Conservation (phyloP, 345 rosid genomes). For the Noccaea bulbosa region DNA sequence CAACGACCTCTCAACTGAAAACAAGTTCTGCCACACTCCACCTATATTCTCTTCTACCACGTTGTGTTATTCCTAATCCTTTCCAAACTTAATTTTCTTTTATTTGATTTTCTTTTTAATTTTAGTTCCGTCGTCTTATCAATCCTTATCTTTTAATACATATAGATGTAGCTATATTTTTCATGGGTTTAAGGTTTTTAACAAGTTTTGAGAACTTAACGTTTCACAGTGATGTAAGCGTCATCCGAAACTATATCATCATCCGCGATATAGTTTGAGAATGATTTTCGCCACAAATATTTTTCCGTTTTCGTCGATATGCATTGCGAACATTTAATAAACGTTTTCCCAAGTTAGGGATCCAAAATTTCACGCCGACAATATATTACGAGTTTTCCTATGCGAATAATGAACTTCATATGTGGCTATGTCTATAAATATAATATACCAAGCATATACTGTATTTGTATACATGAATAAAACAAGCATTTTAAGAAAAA, state of each 20-base stretch:
- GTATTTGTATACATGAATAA: background rate
- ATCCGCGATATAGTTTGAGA: too few species aligned
- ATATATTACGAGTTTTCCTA: too few species aligned
- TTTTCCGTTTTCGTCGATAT: too few species aligned
- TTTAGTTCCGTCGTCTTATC: background rate
- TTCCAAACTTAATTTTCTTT: background rate
- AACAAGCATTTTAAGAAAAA: background rate
- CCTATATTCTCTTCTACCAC: conserved; percentile 27
- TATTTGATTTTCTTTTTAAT: background rate
- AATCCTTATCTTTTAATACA: too few species aligned
- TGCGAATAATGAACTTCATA: too few species aligned
- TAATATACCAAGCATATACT: too few species aligned
- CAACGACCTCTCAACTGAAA: conserved; percentile 35
- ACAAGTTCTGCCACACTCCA: conserved; percentile 29
- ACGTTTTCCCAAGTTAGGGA: background rate
- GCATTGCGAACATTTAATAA: background rate
- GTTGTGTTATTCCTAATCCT: conserved; percentile 25
- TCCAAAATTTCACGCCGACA: background rate
- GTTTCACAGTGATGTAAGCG: background rate
- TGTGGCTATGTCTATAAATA: too few species aligned
- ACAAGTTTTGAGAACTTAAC: background rate
- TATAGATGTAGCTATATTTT: background rate
- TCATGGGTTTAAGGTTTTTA: background rate
- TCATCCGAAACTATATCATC: too few species aligned
- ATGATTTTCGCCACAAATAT: too few species aligned